Evolutionary conservation across 805 yeast genomes (phyloP), one percentile per base, ranked within the genome.

Genomic region (Hanseniaspora occidentalis): DNA sequence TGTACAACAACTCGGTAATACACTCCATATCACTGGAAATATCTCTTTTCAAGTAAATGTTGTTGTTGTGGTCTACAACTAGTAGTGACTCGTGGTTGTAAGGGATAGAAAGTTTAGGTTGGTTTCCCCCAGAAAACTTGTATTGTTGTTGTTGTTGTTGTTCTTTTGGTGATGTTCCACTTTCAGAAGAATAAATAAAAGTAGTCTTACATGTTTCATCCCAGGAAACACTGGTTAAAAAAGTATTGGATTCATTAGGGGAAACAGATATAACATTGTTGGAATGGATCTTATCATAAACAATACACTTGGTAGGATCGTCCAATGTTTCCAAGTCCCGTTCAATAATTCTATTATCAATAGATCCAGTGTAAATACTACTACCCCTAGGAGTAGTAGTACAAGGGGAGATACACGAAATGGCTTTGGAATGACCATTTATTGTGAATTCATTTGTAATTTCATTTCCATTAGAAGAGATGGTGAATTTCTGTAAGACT

Each of bases 221-320:
- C 97, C 97, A 92, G 3, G 88, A 94, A 17, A 75, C 66, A n/a
- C 85, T 67, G 39, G 66, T 60, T n/a, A n/a, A n/a, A 16, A 75
- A 51, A 6, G 61, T 40, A 1, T 57, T 51, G 1, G 54, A 57
- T 10, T 53, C 51, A 4, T 47, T 48, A 19, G 49, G 52, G 20
- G 49, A 69, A 18, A 75, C 52, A 2, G 78, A 77, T 25, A 73
- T 75, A 35, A 89, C 70, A 46, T 79, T 70, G 48, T 86, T 85
- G 1, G 71, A 54, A 58, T 88, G 96, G 2, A 62, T 61, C 2
- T 58, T 54, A 11, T 53, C 50, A 9, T 69, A 49, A 9, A 63
- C 50, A 1, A 41, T 37, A 9, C 70, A 69, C 1, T 53, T 42
- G 2, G 50, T 44, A 29, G 33, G 11, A 10, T 18, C 22, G 23